These are phyloP conservation scores for Geotrichum fermentans DNA, from an alignment of 1,139 yeast species.

Conservation along the genomic window DNA sequence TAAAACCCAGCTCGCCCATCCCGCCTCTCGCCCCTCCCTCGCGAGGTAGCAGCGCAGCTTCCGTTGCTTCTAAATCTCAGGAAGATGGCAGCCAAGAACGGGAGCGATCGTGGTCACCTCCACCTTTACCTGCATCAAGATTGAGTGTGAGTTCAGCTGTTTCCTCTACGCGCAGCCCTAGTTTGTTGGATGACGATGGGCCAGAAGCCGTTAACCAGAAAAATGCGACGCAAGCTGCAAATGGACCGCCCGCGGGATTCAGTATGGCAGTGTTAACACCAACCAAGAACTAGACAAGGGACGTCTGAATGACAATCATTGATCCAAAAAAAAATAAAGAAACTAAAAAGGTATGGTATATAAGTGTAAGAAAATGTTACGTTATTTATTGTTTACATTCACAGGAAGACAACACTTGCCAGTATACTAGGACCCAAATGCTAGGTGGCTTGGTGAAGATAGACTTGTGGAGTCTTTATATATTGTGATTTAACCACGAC, in stretches of 20 bases:
- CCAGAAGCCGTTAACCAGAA: not conserved
- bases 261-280: conserved; percentile 14
- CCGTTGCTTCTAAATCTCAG: conserved; percentile 5
- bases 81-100: conserved; percentile 12
- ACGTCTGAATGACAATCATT: no score
- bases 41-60: not conserved
- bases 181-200: conserved; percentile 19
- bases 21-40: not conserved
- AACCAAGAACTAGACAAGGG: conserved; percentile 8
- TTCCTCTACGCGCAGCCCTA: conserved; percentile 4
- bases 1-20: not conserved
- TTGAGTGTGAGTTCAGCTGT: conserved; percentile 1
- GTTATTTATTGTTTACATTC: no score
- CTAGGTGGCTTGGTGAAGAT: no score
- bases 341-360: no score
- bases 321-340: no score
- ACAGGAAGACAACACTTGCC: no score
- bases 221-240: not conserved
- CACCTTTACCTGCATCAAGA: conserved; percentile 14
- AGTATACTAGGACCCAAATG: no score
- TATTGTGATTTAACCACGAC: no score
- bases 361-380: no score
- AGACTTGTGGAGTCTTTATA: no score
- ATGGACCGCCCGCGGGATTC: not conserved
- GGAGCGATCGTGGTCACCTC: conserved; percentile 18